phyloP scores from a whole-genome alignment of 2,329 filamentous ascomycete species.

The Rosellinia necatrix region DNA sequence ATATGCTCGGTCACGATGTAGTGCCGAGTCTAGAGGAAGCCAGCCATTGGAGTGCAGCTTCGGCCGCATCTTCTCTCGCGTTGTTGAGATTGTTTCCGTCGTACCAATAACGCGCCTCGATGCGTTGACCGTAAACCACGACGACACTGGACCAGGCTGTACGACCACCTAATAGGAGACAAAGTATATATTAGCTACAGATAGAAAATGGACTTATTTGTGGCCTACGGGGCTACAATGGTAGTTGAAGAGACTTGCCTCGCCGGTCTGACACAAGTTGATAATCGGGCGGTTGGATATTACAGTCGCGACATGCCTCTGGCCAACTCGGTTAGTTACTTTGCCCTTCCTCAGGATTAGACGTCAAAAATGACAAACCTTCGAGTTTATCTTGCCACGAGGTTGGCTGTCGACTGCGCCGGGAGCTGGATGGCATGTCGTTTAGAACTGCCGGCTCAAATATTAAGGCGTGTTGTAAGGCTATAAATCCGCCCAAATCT shows the following conservation, averaged over 20 bases:
- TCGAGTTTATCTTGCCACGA: conserved; percentile 63
- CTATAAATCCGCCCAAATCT: background rate
- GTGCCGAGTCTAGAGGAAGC: conserved; percentile 43
- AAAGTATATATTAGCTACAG: conserved; percentile 19
- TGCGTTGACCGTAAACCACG: conserved; percentile 66
- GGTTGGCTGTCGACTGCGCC: conserved; percentile 24
- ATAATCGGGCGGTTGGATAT: conserved; percentile 62
- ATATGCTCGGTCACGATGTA: conserved; percentile 28
- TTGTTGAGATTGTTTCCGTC: conserved; percentile 87
- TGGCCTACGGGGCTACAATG: background rate
- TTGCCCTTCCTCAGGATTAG: conserved; percentile 3
- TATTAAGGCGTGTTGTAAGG: conserved; percentile 3
- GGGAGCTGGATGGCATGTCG: conserved; percentile 37
- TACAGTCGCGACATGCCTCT: conserved; percentile 63
- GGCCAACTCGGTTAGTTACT: conserved; percentile 21
- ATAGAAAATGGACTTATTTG: background rate
- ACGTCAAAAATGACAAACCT: conserved; percentile 44
- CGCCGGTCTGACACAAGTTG: conserved; percentile 76
- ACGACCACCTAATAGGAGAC: conserved; percentile 67
- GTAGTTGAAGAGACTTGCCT: conserved; percentile 52
- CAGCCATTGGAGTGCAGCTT: conserved; percentile 71
- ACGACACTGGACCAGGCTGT: conserved; percentile 90
- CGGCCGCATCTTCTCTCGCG: conserved; percentile 88
- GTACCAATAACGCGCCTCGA: conserved; percentile 86
- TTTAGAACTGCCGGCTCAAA: conserved; percentile 8